phyloP scores from a whole-genome alignment of 768 basidiomycete species.

The Suillus cothurnatus region DNA sequence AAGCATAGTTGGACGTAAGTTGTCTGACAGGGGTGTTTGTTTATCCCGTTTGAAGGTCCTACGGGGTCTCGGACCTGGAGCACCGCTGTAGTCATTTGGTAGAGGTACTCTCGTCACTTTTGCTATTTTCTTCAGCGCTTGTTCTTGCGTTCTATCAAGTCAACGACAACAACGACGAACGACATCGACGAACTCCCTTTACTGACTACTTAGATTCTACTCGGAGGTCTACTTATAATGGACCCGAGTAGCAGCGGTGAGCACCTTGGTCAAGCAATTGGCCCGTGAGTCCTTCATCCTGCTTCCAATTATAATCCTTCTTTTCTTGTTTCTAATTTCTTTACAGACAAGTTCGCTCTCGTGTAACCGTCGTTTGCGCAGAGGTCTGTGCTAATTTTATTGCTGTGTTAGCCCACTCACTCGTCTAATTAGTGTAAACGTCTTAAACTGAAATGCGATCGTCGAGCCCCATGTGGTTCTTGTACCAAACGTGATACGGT shows the following conservation, averaged over 20 bases:
- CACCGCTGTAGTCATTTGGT: not conserved
- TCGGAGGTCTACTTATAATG: not conserved
- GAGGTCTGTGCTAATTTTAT: constrained; percentile 50
- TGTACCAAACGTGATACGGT: constrained; percentile 82
- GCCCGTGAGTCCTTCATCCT: constrained; percentile 31
- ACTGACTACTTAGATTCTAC: not conserved
- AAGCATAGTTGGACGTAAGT: constrained; percentile 2
- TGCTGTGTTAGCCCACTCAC: not conserved
- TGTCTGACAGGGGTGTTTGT: constrained; percentile 1
- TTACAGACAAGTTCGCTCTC: constrained; percentile 66
- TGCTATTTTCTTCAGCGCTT: constrained; percentile 6
- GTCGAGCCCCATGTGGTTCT: constrained; percentile 73
- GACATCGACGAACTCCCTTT: not conserved
- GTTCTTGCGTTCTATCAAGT: not conserved
- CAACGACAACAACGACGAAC: not conserved
- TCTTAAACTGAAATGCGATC: constrained; percentile 83
- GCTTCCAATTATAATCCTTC: constrained; percentile 9
- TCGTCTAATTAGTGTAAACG: constrained; percentile 71
- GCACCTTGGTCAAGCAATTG: constrained; percentile 14
- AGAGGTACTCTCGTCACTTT: constrained; percentile 2
- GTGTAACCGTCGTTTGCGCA: constrained; percentile 80
- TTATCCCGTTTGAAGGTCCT: not conserved
- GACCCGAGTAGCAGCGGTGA: constrained; percentile 1
- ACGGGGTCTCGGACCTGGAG: constrained; percentile 5
- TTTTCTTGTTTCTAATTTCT: constrained; percentile 7